Percentiles rank a stretch among this genome's conserved stretches.
Evolutionary conservation across 2,329 filamentous ascomycete genomes (phyloP).

Genomic region (Tympanopsis confertula): DNA sequence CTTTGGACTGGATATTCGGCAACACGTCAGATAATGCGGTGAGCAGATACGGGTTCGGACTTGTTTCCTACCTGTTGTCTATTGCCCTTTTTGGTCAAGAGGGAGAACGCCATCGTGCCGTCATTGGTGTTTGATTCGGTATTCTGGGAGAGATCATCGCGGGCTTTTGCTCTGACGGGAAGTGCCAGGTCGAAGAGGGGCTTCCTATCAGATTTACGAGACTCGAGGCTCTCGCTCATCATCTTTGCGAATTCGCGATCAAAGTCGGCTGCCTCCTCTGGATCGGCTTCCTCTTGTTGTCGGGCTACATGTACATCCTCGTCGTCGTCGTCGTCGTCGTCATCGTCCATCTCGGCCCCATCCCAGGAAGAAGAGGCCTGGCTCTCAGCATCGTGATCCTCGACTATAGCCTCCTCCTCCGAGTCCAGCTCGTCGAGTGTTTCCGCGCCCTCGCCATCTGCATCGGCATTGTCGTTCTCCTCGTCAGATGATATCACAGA

Average conservation of each 20-base stretch:
- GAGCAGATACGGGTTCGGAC: too few relatives aligned
- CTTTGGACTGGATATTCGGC: conserved; percentile 7
- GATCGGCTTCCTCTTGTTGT: conserved; percentile 79
- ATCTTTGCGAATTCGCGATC: conserved; percentile 96
- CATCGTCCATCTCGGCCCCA: conserved; percentile 29
- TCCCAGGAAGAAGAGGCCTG: too few relatives aligned
- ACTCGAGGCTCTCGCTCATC: conserved; percentile 95
- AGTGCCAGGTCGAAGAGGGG: conserved; percentile 90
- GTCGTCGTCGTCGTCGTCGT: conserved; percentile 42
- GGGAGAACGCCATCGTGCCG: conserved; percentile 86
- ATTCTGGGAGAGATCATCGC: conserved; percentile 35
- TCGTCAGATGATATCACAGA: conserved; percentile 68
- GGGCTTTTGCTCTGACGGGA: conserved; percentile 67
- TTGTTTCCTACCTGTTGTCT: conserved; percentile 76
- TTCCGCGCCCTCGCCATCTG: conserved; percentile 48
- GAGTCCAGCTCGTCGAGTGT: conserved; percentile 37
- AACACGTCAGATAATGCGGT: neutral
- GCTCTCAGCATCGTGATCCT: conserved; percentile 12
- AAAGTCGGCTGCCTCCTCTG: conserved; percentile 91
- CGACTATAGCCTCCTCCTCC: conserved; percentile 29
- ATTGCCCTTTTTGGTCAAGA: conserved; percentile 92
- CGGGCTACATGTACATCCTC: conserved; percentile 87
- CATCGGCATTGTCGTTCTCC: conserved; percentile 47
- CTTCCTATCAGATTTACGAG: conserved; percentile 90
- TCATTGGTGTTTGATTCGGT: conserved; percentile 22